These are phyloP conservation scores for Globisporangium recalcitrans DNA, from an alignment of 352 stramenopile genomes.

Conservation along the genomic window DNA sequence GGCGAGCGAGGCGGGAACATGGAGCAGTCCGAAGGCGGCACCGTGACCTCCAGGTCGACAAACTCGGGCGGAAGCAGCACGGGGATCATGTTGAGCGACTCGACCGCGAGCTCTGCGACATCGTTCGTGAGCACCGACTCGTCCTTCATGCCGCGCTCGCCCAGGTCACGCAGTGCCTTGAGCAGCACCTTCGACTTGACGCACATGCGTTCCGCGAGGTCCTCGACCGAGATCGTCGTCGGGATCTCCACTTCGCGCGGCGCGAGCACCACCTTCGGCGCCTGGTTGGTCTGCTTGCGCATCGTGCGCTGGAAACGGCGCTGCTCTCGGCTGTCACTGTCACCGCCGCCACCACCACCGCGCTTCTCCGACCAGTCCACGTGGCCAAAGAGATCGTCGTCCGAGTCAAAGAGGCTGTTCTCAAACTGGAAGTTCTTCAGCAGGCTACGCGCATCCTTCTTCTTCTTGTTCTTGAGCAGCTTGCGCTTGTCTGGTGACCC, in stretches of 20 bases:
- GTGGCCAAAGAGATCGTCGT: conserved; percentile 65
- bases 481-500: conserved; percentile 34
- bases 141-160: conserved; percentile 61
- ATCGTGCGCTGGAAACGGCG: conserved; percentile 53
- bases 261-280: conserved; percentile 30
- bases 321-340: conserved; percentile 54
- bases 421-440: conserved; percentile 85
- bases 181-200: conserved; percentile 71
- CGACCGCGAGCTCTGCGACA: conserved; percentile 76
- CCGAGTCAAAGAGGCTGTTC: conserved; percentile 76
- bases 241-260: conserved; percentile 80
- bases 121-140: conserved; percentile 70
- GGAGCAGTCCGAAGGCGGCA: conserved; percentile 56
- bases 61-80: conserved; percentile 79
- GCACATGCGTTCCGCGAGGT: conserved; percentile 77
- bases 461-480: conserved; percentile 66
- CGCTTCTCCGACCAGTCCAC: conserved; percentile 63
- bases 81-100: conserved; percentile 83
- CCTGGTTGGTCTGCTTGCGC: conserved; percentile 46
- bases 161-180: conserved; percentile 53
- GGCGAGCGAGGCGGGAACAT: conserved; percentile 72
- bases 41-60: conserved; percentile 68
- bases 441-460: conserved; percentile 64
- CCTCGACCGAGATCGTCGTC: conserved; percentile 59
- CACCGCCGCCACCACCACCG: conserved; percentile 1